These are phyloP conservation scores for Pythium inflatum DNA, from an alignment of 352 stramenopile genomes.

Conservation along the genomic window DNA sequence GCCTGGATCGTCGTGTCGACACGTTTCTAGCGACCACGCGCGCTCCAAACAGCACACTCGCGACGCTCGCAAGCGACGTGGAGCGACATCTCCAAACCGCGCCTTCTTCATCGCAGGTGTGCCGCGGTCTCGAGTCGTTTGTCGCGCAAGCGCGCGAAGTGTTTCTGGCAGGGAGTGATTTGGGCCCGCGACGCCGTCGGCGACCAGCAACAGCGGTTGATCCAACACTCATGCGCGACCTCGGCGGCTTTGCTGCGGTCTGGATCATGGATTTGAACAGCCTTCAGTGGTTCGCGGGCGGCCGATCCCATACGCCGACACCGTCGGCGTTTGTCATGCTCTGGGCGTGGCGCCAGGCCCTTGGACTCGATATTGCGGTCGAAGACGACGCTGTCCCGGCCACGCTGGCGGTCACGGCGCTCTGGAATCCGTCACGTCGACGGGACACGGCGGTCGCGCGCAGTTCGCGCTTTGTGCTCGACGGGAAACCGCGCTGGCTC, in stretches of 20 bases:
- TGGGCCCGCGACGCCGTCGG: background rate
- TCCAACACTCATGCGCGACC: background rate
- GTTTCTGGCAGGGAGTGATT: slow-evolving; percentile 3
- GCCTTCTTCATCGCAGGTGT: background rate
- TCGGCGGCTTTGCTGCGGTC: background rate
- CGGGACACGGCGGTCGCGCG: background rate
- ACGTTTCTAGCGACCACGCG: background rate
- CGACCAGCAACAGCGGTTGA: background rate
- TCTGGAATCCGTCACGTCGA: slow-evolving; percentile 14
- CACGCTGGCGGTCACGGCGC: slow-evolving; percentile 1
- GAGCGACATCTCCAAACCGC: background rate
- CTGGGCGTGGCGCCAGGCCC: slow-evolving; percentile 16
- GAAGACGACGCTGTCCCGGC: background rate
- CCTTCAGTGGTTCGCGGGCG: background rate
- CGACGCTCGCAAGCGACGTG: background rate
- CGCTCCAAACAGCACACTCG: background rate
- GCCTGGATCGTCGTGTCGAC: background rate
- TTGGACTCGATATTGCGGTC: background rate
- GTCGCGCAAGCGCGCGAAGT: slow-evolving; percentile 22
- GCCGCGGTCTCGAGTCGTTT: slow-evolving; percentile 21
- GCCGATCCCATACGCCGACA: background rate
- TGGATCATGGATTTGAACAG: slow-evolving; percentile 3
- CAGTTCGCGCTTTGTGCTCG: slow-evolving; percentile 6
- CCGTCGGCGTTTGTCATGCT: slow-evolving; percentile 21
- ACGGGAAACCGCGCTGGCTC: slow-evolving; percentile 20